Evolutionary conservation across 2,329 filamentous ascomycete species (phyloP).

Genomic region (Nemania bipapillata): DNA sequence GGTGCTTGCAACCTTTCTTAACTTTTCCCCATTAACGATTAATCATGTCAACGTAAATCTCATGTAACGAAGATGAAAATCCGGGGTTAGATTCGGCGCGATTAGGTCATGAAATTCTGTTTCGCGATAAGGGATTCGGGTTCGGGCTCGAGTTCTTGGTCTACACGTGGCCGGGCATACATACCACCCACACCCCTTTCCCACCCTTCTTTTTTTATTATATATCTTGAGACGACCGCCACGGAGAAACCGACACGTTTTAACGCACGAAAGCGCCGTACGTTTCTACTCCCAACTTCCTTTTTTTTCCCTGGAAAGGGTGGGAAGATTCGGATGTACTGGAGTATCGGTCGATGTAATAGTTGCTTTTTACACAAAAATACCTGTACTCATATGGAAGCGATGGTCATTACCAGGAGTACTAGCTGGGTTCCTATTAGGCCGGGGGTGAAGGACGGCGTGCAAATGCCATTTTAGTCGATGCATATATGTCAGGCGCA

Average conservation of each 20-base stretch:
- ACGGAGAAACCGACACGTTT: slow-evolving; percentile 7
- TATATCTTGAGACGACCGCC: slow-evolving; percentile 5
- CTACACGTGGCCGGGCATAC: background rate
- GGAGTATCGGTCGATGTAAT: slow-evolving; percentile 1
- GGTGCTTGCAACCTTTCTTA: background rate
- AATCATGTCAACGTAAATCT: background rate
- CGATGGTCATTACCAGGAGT: slow-evolving; percentile 21
- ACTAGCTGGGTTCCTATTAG: slow-evolving; percentile 11
- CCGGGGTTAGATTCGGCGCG: background rate
- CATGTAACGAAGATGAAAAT: background rate
- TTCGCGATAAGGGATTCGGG: background rate
- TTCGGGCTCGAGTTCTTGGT: background rate
- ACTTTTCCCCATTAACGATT: background rate
- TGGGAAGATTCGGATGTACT: background rate
- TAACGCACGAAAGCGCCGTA: background rate
- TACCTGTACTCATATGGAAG: slow-evolving; percentile 22
- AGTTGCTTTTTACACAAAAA: slow-evolving; percentile 21
- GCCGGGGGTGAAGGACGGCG: slow-evolving; percentile 6
- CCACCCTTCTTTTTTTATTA: slow-evolving; percentile 6
- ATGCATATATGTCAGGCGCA: slow-evolving; percentile 27
- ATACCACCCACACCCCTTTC: background rate
- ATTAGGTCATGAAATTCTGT: background rate
- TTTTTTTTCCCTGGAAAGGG: background rate
- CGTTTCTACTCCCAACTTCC: background rate
- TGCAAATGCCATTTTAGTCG: slow-evolving; percentile 7